A percentile compares a stretch with the other conserved stretches of the same genome.
These are phyloP conservation scores for Drosera capensis DNA, from an alignment of 148 eudicot species.

Conservation along the genomic window DNA sequence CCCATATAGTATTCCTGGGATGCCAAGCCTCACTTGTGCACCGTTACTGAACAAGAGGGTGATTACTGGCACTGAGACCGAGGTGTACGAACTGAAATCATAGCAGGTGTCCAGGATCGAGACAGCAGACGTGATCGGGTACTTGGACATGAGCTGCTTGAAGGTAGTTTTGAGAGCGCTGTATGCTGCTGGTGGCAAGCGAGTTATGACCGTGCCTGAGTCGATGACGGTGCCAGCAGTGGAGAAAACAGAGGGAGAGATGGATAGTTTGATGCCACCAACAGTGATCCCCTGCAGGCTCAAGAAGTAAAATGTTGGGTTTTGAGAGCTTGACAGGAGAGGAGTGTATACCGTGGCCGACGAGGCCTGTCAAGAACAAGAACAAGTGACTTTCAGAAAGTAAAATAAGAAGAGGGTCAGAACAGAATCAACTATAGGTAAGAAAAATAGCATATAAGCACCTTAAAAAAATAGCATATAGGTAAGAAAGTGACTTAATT, in stretches of 20 bases:
- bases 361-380: slow-evolving; percentile 9
- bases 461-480: too few species aligned
- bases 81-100: slow-evolving; percentile 25
- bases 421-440: neutral
- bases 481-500: too few species aligned
- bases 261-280: slow-evolving; percentile 30
- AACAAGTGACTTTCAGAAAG: too few species aligned
- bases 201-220: slow-evolving; percentile 68
- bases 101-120: slow-evolving; percentile 63
- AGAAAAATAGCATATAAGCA: too few species aligned
- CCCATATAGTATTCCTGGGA: slow-evolving; percentile 27
- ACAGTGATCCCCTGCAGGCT: slow-evolving; percentile 26
- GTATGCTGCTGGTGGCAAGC: slow-evolving; percentile 57
- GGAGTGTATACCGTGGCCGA: slow-evolving; percentile 28
- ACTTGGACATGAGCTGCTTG: slow-evolving; percentile 28
- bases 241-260: slow-evolving; percentile 35
- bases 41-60: slow-evolving; percentile 32
- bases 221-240: slow-evolving; percentile 42
- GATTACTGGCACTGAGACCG: slow-evolving; percentile 31
- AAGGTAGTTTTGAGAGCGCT: slow-evolving; percentile 27
- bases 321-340: slow-evolving; percentile 10
- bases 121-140: slow-evolving; percentile 26
- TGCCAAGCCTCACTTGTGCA: slow-evolving; percentile 16
- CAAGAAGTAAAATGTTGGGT: slow-evolving; percentile 44
- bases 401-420: neutral